Evolutionary conservation across 2,329 filamentous ascomycete species (phyloP), one percentile per base, ranked within the genome.

Genomic region (Bipolaris zeicola): DNA sequence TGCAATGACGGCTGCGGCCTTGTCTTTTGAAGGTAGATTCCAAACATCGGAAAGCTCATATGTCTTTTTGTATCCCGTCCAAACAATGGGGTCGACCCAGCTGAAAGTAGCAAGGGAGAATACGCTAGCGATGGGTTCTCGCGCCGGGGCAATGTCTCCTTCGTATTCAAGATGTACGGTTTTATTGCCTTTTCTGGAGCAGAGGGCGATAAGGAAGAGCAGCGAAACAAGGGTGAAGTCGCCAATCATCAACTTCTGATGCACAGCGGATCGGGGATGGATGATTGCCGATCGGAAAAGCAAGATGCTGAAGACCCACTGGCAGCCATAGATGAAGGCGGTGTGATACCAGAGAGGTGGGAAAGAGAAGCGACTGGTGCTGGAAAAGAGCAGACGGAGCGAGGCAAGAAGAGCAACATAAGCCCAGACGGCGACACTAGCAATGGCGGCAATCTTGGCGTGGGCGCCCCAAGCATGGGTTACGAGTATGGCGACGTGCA

Each of bases 331-430:
- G 51, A 99, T 86, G 61, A 84, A 79, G 18, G 92, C 90, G 0
- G 95, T 98, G 76, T 99, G 95, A 72, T 94, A 93, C 95, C 95
- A 99, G 7, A 98, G 80, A 56, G 85, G 83, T 7, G 89, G 88
- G 13, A 95, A 76, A 75, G 91, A 82, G 81, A 86, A 68, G 78
- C 86, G 77, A 80, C 86, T 76, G 42, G 79, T 76, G 52, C 78
- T 81, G 76, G 88, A 77, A 82, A 86, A 77, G 77, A 87, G 68
- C 49, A 97, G 80, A 33, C 95, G 88, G 41, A 92, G 78, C 18
- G 87, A 85, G 13, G 88, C 88, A 56, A 99, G 83, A 14, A 87
- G 77, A 26, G 94, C 81, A 37, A 93, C 85, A 73, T 98, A 99
- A 50, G 85, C 76, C 94, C 95, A 98, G 28, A 86, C 86, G 10